These are phyloP conservation scores for Penicillium sp. DNA, from an alignment of 2,329 filamentous ascomycete genomes.

Conservation along the genomic window DNA sequence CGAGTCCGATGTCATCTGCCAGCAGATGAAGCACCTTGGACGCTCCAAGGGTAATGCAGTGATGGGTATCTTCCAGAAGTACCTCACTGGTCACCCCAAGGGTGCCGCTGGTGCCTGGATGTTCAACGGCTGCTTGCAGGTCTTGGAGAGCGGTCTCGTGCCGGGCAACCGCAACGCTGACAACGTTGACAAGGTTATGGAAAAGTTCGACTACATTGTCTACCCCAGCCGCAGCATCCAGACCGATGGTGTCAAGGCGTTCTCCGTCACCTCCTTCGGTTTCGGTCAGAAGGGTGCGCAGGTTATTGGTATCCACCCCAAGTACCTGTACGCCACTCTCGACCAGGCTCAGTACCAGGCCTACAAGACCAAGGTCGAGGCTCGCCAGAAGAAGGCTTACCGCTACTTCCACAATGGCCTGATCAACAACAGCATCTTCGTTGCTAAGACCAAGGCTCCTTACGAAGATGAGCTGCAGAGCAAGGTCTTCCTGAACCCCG, in stretches of 20 bases:
- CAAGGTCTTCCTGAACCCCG: slow-evolving; percentile 88
- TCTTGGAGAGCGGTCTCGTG: slow-evolving; percentile 88
- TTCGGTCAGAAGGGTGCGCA: slow-evolving; percentile 99
- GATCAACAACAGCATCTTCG: slow-evolving; percentile 97
- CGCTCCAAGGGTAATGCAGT: slow-evolving; percentile 95
- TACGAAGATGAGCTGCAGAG: slow-evolving; percentile 85
- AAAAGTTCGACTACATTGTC: slow-evolving; percentile 96
- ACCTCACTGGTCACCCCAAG: slow-evolving; percentile 97
- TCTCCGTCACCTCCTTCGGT: slow-evolving; percentile 97
- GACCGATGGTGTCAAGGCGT: slow-evolving; percentile 97
- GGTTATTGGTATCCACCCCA: slow-evolving; percentile 93
- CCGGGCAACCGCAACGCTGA: slow-evolving; percentile 98
- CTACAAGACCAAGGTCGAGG: slow-evolving; percentile 85
- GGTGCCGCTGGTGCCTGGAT: slow-evolving; percentile 99
- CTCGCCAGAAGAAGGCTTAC: slow-evolving; percentile 97
- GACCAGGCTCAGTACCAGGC: slow-evolving; percentile 77
- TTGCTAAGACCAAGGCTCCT: slow-evolving; percentile 86
- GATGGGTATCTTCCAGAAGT: slow-evolving; percentile 98
- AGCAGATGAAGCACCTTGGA: slow-evolving; percentile 92
- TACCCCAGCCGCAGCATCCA: slow-evolving; percentile 94
- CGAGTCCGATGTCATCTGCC: slow-evolving; percentile 94
- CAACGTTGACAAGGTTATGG: slow-evolving; percentile 94
- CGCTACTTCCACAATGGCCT: slow-evolving; percentile 97
- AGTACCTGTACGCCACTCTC: slow-evolving; percentile 92
- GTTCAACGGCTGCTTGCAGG: slow-evolving; percentile 97